Conservation (phyloP, 2,329 filamentous ascomycete genomes). For the Apiospora malaysiana region DNA sequence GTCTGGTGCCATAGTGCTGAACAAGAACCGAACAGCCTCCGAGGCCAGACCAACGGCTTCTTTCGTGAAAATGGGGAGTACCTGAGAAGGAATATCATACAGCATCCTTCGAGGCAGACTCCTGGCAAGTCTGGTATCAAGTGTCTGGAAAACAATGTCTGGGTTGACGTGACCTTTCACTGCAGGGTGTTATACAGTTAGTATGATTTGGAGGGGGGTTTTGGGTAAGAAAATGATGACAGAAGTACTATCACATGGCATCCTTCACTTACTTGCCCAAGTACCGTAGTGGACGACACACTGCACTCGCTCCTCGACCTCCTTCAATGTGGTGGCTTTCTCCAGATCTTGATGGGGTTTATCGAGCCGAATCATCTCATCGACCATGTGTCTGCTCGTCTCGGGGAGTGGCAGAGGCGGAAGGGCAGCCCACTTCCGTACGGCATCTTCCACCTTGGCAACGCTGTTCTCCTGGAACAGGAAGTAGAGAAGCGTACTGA, state of each 20-base stretch:
- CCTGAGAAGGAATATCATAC: background rate
- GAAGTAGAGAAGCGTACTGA: conserved; percentile 19
- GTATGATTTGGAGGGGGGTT: background rate
- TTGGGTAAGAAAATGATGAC: background rate
- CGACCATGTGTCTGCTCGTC: conserved; percentile 21
- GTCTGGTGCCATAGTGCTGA: conserved; percentile 19
- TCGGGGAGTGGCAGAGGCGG: conserved; percentile 19
- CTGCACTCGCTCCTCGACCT: conserved; percentile 23
- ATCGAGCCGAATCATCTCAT: conserved; percentile 22
- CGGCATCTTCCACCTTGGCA: conserved; percentile 19
- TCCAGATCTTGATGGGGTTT: conserved; percentile 24
- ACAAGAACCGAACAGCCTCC: conserved; percentile 23
- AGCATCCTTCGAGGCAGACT: background rate
- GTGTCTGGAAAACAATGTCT: background rate
- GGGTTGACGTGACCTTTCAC: background rate
- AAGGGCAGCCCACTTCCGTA: conserved; percentile 21
- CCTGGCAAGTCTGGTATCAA: conserved; percentile 7
- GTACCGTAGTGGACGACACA: conserved; percentile 25
- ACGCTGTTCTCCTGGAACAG: conserved; percentile 15
- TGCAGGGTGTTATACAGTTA: background rate
- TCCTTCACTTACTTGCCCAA: conserved; percentile 22
- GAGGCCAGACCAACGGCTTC: conserved; percentile 21
- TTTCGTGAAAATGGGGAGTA: conserved; percentile 19
- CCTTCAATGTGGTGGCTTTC: conserved; percentile 21
- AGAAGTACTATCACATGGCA: background rate